These are phyloP conservation scores for Nemania abortiva DNA, from an alignment of 2,329 filamentous ascomycete genomes.

Conservation along the genomic window DNA sequence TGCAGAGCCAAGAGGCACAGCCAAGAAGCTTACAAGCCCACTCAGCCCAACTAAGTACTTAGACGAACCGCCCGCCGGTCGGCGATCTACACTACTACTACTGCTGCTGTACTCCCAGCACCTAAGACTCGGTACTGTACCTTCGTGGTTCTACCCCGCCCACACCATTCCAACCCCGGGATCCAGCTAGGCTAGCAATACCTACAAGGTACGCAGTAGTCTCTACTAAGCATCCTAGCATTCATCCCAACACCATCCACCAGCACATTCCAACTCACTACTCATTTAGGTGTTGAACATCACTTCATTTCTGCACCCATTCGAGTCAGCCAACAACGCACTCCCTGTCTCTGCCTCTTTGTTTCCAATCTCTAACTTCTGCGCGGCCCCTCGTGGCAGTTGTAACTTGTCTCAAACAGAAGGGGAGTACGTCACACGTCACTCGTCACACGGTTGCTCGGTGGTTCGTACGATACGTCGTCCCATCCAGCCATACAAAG, in stretches of 20 bases:
- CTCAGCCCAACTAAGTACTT: not conserved
- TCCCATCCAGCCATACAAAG: conserved; percentile 41
- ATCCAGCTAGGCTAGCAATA: too few relatives aligned
- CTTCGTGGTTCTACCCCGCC: conserved; percentile 31
- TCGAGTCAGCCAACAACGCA: conserved; percentile 38
- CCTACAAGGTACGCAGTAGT: too few relatives aligned
- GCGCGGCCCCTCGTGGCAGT: not conserved
- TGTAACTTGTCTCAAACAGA: conserved; percentile 6
- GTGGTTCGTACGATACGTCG: conserved; percentile 38
- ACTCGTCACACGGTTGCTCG: conserved; percentile 8
- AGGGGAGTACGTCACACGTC: not conserved
- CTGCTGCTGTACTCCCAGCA: too few relatives aligned
- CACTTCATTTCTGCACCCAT: conserved; percentile 25
- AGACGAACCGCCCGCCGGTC: not conserved
- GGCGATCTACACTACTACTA: not conserved
- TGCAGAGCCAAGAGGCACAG: not conserved
- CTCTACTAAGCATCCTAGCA: conserved; percentile 10
- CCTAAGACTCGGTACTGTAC: not conserved
- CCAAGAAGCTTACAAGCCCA: conserved; percentile 24
- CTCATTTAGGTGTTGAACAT: conserved; percentile 26
- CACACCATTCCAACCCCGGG: conserved; percentile 3
- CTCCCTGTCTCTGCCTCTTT: not conserved
- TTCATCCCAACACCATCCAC: conserved; percentile 13
- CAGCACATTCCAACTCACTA: not conserved
- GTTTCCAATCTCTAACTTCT: not conserved